Base-by-base conservation (phyloP, 106 monocot genomes). In the Dendrobium chrysotoxum region DNA sequence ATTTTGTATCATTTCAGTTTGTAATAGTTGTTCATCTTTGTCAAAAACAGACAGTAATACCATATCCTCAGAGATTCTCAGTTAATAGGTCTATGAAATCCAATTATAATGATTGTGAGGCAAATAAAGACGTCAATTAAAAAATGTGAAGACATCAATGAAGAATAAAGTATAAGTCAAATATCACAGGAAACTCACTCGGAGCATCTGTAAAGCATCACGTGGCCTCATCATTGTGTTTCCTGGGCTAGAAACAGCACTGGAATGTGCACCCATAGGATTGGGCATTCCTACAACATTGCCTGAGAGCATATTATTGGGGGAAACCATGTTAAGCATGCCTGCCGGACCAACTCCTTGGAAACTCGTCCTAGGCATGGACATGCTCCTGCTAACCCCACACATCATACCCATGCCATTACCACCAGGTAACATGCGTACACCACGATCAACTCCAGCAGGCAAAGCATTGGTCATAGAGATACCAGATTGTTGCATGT, bases 371-470 rank as follows among this genome's bases (percentile, higher is more conserved):
- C 99, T 82, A 54, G 88, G 12, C 78, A 91, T 75, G 17, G 91
- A 84, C 85, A 90, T 83, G 53, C 86, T 87, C 68, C 87, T 80
- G 78, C 81, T 89, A 77, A 84, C 50, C 66, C 91, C 91, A 80
- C 84, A 50, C 90, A 93, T 84, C 91, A 98, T 90, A 11, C 93
- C 92, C 83, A 88, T 82, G 77, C 88, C 85, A 85, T 82, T 93
- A 45, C 81, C 84, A 83, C 83, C 83, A 57, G 91, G 72, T 54
- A 97, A 71, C 84, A 94, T 89, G 54, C 90, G 85, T 28, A 86
- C 89, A 83, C 88, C 85, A 55, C 88, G 88, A 74, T 96, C 95
- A 84, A 82, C 81, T 21, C 81, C 93, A n/a, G 84, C 78, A 40
- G 91, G 84, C 57, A 91, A 82, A 72, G 84, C 8, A 9, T 85